These are phyloP conservation scores for Geotrichum fermentans DNA, from an alignment of 1,139 yeast species.

Conservation along the genomic window DNA sequence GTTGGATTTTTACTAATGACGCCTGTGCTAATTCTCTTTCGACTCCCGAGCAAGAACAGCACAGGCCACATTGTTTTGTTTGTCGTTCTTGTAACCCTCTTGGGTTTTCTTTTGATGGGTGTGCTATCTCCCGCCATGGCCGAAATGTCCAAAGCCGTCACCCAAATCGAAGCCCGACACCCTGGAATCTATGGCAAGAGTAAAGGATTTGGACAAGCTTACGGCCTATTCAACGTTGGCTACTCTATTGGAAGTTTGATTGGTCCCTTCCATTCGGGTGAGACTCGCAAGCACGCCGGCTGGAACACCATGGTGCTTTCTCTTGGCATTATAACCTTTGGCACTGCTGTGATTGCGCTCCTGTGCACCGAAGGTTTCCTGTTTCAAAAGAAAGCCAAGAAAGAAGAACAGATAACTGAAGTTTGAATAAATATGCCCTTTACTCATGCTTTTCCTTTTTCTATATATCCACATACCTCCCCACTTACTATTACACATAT, in stretches of 20 bases:
- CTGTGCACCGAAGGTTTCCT: constrained; percentile 32
- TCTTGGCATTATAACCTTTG: constrained; percentile 29
- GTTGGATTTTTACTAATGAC: constrained; percentile 29
- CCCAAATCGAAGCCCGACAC: constrained; percentile 26
- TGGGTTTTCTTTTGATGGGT: constrained; percentile 30
- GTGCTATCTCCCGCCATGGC: constrained; percentile 33
- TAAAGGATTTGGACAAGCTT: constrained; percentile 38
- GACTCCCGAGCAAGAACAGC: constrained; percentile 31
- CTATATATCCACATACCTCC: too few species aligned
- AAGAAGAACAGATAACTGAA: background rate
- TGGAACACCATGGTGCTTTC: constrained; percentile 31
- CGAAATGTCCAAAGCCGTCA: constrained; percentile 33
- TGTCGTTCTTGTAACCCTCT: constrained; percentile 31
- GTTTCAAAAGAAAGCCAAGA: constrained; percentile 6
- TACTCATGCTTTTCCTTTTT: too few species aligned
- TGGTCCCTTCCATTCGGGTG: constrained; percentile 38
- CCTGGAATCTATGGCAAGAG: constrained; percentile 37
- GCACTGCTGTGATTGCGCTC: constrained; percentile 29
- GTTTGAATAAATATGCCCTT: background rate
- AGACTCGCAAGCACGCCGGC: constrained; percentile 28
- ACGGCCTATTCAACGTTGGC: constrained; percentile 38
- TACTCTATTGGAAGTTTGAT: constrained; percentile 35
- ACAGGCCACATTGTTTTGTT: constrained; percentile 32
- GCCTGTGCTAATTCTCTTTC: constrained; percentile 31
- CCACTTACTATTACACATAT: background rate